phyloP scores from a whole-genome alignment of 2,329 filamentous ascomycete species.

The Paraphoma chrysanthemicola region DNA sequence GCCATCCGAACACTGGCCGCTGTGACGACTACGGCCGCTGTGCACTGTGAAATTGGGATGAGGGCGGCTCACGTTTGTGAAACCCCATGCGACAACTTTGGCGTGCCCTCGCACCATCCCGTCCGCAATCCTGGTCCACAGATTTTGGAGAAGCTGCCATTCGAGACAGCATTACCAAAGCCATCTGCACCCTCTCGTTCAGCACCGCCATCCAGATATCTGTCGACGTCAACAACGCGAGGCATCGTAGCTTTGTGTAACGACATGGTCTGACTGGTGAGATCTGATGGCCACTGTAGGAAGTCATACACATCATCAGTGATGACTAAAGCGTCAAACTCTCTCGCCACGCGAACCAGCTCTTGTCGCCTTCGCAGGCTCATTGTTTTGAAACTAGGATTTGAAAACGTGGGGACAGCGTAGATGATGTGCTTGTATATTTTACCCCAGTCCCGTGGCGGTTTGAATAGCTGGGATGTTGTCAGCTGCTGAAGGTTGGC shows the following conservation, averaged over 20 bases:
- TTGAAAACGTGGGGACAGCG: conserved; percentile 85
- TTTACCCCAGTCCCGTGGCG: conserved; percentile 68
- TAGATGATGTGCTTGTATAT: conserved; percentile 90
- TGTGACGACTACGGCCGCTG: too few species aligned
- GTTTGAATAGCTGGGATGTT: conserved; percentile 60
- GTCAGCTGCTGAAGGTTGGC: neutral
- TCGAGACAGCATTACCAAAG: conserved; percentile 84
- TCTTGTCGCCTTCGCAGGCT: conserved; percentile 69
- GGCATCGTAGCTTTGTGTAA: conserved; percentile 63
- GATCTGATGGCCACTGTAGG: conserved; percentile 73
- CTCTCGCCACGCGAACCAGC: conserved; percentile 78
- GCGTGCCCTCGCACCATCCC: conserved; percentile 84
- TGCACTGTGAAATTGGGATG: neutral
- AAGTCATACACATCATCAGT: conserved; percentile 95
- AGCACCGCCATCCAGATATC: conserved; percentile 66
- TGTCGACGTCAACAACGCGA: conserved; percentile 80
- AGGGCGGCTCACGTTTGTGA: conserved; percentile 60
- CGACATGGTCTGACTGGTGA: conserved; percentile 27
- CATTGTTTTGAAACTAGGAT: conserved; percentile 87
- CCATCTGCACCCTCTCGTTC: conserved; percentile 56
- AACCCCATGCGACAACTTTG: conserved; percentile 66
- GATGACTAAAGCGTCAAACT: conserved; percentile 81
- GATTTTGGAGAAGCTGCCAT: conserved; percentile 91
- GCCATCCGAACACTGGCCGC: too few species aligned
- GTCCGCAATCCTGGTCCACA: conserved; percentile 80